A percentile compares a stretch with the other conserved stretches of the same genome.
Conservation (phyloP, 2,329 filamentous ascomycete species). For the Stachybotrys chartarum region DNA sequence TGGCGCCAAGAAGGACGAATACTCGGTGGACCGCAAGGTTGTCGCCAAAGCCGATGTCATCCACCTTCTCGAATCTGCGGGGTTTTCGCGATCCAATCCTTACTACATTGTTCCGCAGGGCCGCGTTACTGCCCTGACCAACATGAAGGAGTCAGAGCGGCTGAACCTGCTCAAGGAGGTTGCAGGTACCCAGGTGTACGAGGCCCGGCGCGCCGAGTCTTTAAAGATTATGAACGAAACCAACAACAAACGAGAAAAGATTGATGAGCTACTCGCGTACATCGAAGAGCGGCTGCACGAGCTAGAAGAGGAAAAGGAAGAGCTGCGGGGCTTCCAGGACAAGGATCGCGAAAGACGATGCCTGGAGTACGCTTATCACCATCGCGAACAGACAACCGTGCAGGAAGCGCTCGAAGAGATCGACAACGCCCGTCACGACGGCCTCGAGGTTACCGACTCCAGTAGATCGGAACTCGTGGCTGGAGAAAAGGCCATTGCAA, state of each 20-base stretch:
- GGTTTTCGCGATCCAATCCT: conserved; percentile 93
- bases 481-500: conserved; percentile 70
- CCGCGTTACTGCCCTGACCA: conserved; percentile 89
- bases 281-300: conserved; percentile 86
- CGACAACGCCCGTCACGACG: conserved; percentile 72
- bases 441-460: conserved; percentile 77
- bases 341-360: conserved; percentile 89
- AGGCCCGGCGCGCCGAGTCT: conserved; percentile 82
- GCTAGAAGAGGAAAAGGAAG: conserved; percentile 94
- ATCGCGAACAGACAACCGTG: conserved; percentile 78
- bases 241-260: conserved; percentile 88
- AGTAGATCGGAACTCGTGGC: conserved; percentile 70
- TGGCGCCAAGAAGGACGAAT: conserved; percentile 96
- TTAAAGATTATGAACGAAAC: conserved; percentile 97
- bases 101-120: conserved; percentile 99
- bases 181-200: conserved; percentile 96
- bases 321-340: conserved; percentile 87
- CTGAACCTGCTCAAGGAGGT: conserved; percentile 91
- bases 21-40: conserved; percentile 94
- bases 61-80: conserved; percentile 90
- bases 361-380: conserved; percentile 90
- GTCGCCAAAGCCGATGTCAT: conserved; percentile 91
- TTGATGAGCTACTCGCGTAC: conserved; percentile 84
- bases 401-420: conserved; percentile 72
- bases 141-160: conserved; percentile 95